Conservation (phyloP, 768 basidiomycete genomes). For the Heimioporus sp. region DNA sequence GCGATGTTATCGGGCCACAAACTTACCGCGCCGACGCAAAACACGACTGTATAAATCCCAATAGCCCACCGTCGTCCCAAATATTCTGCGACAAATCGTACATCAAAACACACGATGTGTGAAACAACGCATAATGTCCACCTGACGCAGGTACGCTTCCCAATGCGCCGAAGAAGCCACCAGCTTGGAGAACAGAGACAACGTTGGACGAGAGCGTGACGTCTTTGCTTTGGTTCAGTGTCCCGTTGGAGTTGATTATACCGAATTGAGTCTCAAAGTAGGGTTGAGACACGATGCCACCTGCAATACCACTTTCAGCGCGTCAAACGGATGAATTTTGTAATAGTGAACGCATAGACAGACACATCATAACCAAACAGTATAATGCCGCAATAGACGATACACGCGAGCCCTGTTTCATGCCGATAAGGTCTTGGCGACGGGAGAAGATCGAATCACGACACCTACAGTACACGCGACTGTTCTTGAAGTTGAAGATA, state of each 20-base stretch:
- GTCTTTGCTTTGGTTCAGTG: conserved; percentile 34
- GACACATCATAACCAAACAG: no score
- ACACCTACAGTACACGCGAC: no score
- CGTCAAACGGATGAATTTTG: not conserved
- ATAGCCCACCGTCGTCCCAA: conserved; percentile 69
- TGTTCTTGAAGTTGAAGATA: no score
- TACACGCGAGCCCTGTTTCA: no score
- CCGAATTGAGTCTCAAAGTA: conserved; percentile 68
- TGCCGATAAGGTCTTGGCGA: no score
- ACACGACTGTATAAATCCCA: conserved; percentile 54
- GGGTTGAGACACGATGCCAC: conserved; percentile 62
- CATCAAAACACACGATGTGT: not conserved
- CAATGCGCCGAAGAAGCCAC: conserved; percentile 86
- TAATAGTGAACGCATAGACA: no score
- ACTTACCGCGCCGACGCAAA: conserved; percentile 67
- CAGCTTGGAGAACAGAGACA: conserved; percentile 84
- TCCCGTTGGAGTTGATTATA: conserved; percentile 45
- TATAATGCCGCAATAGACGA: no score
- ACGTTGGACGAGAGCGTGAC: conserved; percentile 75
- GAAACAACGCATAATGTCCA: conserved; percentile 27
- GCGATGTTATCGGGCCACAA: conserved; percentile 20
- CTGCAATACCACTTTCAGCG: conserved; percentile 54
- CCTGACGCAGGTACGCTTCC: conserved; percentile 68
- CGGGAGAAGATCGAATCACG: no score
- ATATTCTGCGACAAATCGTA: conserved; percentile 38